Evolutionary conservation across 345 rosid species (phyloP).

Genomic region (Eucalyptus caleyi): DNA sequence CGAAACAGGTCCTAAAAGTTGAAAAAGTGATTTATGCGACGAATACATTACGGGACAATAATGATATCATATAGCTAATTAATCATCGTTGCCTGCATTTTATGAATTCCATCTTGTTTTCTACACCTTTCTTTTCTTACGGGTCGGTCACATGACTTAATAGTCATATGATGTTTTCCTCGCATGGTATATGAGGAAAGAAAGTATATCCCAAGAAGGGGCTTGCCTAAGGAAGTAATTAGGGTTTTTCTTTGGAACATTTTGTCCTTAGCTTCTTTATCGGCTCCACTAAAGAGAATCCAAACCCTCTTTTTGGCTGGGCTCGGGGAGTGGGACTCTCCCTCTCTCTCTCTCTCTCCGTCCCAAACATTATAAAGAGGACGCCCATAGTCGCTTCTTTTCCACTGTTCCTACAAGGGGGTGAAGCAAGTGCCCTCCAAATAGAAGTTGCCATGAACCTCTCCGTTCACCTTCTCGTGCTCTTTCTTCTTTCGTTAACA

Average conservation of each 20-base stretch:
- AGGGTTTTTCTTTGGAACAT: no score
- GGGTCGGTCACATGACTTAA: no score
- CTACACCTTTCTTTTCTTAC: no score
- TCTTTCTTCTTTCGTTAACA: constrained; percentile 7
- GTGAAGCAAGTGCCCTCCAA: neutral
- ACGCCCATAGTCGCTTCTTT: neutral
- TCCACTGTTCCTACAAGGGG: neutral
- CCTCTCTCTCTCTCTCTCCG: neutral
- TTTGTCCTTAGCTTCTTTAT: no score
- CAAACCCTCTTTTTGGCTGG: neutral
- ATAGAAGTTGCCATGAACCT: neutral
- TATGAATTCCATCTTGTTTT: neutral
- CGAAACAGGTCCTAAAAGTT: neutral
- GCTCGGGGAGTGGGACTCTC: neutral
- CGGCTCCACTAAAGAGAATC: neutral
- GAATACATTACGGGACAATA: accelerated
- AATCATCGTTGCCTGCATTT: neutral
- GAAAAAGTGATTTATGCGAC: neutral
- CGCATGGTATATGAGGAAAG: no score
- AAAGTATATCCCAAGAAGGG: no score
- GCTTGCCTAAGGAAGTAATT: no score
- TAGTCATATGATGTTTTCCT: no score
- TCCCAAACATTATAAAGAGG: neutral
- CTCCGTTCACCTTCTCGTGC: neutral
- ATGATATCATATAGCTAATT: neutral